Evolutionary conservation across 345 rosid genomes (phyloP), one percentile per base, ranked within the genome.

Genomic region (Erucastrum elatum): DNA sequence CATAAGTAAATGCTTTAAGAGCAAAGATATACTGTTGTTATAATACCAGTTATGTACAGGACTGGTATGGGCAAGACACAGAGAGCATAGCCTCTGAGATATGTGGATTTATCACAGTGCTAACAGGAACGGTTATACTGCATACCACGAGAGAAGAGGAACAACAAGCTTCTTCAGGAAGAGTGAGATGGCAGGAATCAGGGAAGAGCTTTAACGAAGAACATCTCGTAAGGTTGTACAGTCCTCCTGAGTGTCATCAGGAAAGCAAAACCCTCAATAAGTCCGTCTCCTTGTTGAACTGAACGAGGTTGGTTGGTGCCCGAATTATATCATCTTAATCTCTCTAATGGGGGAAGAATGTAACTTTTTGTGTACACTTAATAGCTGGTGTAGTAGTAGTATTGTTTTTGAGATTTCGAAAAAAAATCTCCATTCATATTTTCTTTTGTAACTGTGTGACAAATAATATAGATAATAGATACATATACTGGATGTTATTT

Each of bases 21-120:
- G n/a, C n/a, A n/a, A n/a, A n/a, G n/a, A n/a, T n/a, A n/a, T n/a
- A n/a, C n/a, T n/a, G n/a, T n/a, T n/a, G n/a, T n/a, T n/a, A n/a
- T n/a, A n/a, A n/a, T n/a, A n/a, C n/a, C n/a, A n/a, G n/a, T n/a
- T n/a, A 8, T 71, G 31, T 67, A 65, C 87, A 88, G 98, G 98
- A 92, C 75, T 92, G 97, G 96, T 87, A 92, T 2, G 98, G 95
- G 72, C 97, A 92, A 85, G 68, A 75, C 63, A 84, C 70, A 8
- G 89, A 94, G 66, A 87, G 92, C 79, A 86, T 92, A 84, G 89
- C 92, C 16, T 94, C 97, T 6, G 98, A 88, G 87, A 81, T 92
- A 64, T 92, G 97, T 80, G 98, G 97, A 68, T 90, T 92, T 83
- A 86, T 92, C 81, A 94, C 95, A 1, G 94, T 94, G 63, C 90